Percentiles rank a stretch among this genome's conserved stretches.
Evolutionary conservation across 208 protist genomes (phyloP).

Genomic region (Vickermania spadyakhi): DNA sequence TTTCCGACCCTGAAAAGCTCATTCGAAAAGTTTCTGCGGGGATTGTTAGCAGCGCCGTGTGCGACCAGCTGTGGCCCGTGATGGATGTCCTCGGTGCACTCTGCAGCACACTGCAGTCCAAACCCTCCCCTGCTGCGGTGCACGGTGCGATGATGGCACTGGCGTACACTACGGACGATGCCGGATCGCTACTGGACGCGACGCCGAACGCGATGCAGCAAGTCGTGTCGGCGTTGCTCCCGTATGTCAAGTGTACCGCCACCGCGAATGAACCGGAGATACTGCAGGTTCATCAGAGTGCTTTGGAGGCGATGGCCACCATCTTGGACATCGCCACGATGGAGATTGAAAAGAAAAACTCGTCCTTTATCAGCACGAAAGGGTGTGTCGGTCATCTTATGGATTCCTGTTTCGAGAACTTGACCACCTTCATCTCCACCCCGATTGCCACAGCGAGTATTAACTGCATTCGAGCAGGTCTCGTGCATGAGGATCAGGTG

Average conservation of each 20-base stretch:
- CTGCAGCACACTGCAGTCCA: slow-evolving; percentile 18
- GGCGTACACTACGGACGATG: slow-evolving; percentile 69
- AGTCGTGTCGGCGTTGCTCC: slow-evolving; percentile 39
- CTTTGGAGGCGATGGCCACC: slow-evolving; percentile 42
- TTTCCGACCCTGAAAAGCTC: slow-evolving; percentile 41
- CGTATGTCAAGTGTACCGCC: slow-evolving; percentile 22
- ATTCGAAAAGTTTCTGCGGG: slow-evolving; percentile 66
- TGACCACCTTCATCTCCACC: slow-evolving; percentile 33
- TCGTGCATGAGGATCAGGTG: slow-evolving; percentile 54
- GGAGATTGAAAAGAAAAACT: slow-evolving; percentile 38
- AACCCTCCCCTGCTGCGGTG: slow-evolving; percentile 21
- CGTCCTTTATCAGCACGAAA: slow-evolving; percentile 46
- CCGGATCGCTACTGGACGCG: slow-evolving; percentile 37
- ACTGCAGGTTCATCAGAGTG: slow-evolving; percentile 34
- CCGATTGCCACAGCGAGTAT: slow-evolving; percentile 40
- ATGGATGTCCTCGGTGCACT: slow-evolving; percentile 32
- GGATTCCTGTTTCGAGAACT: slow-evolving; percentile 54
- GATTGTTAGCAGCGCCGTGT: slow-evolving; percentile 70
- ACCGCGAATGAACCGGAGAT: slow-evolving; percentile 15
- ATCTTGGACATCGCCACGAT: slow-evolving; percentile 58
- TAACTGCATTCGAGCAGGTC: slow-evolving; percentile 52
- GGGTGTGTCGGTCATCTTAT: slow-evolving; percentile 29
- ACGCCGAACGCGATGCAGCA: too few relatives aligned
- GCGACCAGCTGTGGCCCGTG: slow-evolving; percentile 49
- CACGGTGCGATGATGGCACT: slow-evolving; percentile 67